Base-by-base conservation (phyloP, 176 grass and related monocot genomes). In the Aegilops sharonensis region DNA sequence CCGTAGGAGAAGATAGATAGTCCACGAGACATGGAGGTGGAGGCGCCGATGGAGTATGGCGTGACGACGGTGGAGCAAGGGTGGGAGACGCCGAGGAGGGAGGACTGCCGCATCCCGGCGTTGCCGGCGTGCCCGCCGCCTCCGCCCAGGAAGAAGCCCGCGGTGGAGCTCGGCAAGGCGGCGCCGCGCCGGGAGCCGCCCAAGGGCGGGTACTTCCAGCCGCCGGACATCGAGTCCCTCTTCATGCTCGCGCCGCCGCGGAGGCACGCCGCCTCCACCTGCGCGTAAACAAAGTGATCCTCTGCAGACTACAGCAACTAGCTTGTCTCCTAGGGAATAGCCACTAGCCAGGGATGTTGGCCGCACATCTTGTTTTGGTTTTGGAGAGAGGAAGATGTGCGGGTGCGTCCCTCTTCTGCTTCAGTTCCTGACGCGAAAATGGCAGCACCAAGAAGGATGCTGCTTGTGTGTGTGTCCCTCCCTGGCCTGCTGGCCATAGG, bases 171-270 rank as follows among this genome's bases (percentile, higher is more conserved):
- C 35, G 36, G 36, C 23, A 75, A 1, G 43, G 72, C 78, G 20
- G 64, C 84, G 1, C 1, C 81, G 30, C 80, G 80, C 25, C 47
- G 84, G 47, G 83, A 50, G 4, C 91, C 91, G 27, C 95, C 93
- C 39, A 90, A 92, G 89, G 94, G 74, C 2, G 95, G 85, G 0
- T 98, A 93, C 87, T 98, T 95, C 80, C 80, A 95, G 70, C 93
- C 91, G 80, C 93, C 93, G 52, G 95, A 98, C 75, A 88, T 98
- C 31, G 95, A 98, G 87, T 77, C 87, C 14, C 66, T 98, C 15
- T 95, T 98, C 88, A 23, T 76, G 77, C 73, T 79, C 40, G 76
- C 75, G 65, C 88, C 87, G 82, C 82, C 43, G 59, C 82, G 89
- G 68, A 80, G 85, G 78, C 87, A 87, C 14, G 6, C 72, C 72